Conservation (phyloP, 768 basidiomycete species). For the Suillus brevipes region DNA sequence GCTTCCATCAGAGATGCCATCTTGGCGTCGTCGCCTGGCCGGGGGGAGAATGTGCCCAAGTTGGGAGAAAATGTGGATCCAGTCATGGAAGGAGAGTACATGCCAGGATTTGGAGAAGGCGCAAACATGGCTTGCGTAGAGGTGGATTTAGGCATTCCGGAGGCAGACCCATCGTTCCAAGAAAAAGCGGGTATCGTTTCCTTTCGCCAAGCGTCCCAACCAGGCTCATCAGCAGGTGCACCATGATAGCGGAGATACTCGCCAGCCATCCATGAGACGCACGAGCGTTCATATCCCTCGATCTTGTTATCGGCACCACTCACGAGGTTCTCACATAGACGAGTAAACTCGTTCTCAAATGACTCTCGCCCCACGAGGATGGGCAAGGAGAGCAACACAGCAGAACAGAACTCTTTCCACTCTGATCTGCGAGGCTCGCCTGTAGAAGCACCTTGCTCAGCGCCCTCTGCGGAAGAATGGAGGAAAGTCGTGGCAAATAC, state of each 20-base stretch:
- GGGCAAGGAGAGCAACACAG: slow-evolving; percentile 63
- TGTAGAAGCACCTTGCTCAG: background rate
- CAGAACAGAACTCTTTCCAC: slow-evolving; percentile 67
- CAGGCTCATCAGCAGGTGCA: slow-evolving; percentile 45
- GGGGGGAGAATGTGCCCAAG: slow-evolving; percentile 51
- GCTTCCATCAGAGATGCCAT: slow-evolving; percentile 48
- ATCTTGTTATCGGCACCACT: slow-evolving; percentile 48
- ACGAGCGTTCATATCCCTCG: slow-evolving; percentile 38
- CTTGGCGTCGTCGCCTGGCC: slow-evolving; percentile 45
- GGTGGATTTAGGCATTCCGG: slow-evolving; percentile 42
- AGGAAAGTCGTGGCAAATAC: slow-evolving; percentile 76
- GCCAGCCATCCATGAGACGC: slow-evolving; percentile 64
- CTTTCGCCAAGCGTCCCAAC: slow-evolving; percentile 60
- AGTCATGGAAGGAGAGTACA: slow-evolving; percentile 24
- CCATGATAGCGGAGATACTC: slow-evolving; percentile 66
- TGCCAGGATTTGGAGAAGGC: slow-evolving; percentile 46
- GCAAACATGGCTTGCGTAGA: slow-evolving; percentile 57
- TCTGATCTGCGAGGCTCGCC: slow-evolving; percentile 18
- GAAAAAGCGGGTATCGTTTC: slow-evolving; percentile 48
- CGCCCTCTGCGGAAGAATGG: slow-evolving; percentile 16
- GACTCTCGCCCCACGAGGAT: slow-evolving; percentile 49
- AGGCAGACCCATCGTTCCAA: slow-evolving; percentile 23
- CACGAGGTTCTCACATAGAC: slow-evolving; percentile 66
- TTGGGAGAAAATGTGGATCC: slow-evolving; percentile 39
- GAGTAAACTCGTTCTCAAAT: slow-evolving; percentile 70